Evolutionary conservation across 345 rosid species (phyloP), one percentile per base, ranked within the genome.

Genomic region (Melaleuca alternifolia): DNA sequence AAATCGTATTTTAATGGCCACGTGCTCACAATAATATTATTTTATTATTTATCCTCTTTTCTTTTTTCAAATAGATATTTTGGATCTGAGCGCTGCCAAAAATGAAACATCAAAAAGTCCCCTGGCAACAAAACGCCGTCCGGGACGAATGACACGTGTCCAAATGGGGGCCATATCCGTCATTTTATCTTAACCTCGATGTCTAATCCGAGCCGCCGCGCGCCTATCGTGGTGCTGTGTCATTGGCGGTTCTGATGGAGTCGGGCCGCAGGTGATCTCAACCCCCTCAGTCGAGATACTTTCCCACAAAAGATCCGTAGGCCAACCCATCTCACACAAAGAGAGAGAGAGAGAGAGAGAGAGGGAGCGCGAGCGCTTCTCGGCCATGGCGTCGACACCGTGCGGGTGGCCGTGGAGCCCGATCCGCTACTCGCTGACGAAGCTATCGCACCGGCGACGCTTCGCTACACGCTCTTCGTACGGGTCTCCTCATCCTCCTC

Each of bases 331-430:
- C 48, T 71, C 79, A 71, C 48, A 33, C 48, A 37, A 33, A 71
- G 79, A 65, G 75, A 61, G 75, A 30, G 16, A 59, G 75, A 62
- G 75, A n/a, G 71, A 26, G 71, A 57, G 62, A 57, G 62, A 57
- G 28, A 56, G 59, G 23, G 53, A 51, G 65, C 26, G 65, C 28
- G 77, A 33, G 79, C 4, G 10, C 21, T 71, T 33, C 79, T 33
- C 48, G 48, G 48, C 79, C 51, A 76, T 87, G 91, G 89, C 89
- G 87, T 75, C 86, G 54, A 53, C 51, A 33, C 88, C 87, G 1
- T 50, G 51, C 53, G 85, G 83, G 76, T 87, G 85, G 85, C 53
- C 86, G 12, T 53, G 79, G 62, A 87, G 85, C 9, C 21, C 90
- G 6, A 83, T 83, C 41, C 44, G 37, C 44, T 28, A 4, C 56